A percentile compares a stretch with the other conserved stretches of the same genome.
These are phyloP conservation scores for Oxyria digyna DNA, from an alignment of 148 eudicot genomes.

Conservation along the genomic window DNA sequence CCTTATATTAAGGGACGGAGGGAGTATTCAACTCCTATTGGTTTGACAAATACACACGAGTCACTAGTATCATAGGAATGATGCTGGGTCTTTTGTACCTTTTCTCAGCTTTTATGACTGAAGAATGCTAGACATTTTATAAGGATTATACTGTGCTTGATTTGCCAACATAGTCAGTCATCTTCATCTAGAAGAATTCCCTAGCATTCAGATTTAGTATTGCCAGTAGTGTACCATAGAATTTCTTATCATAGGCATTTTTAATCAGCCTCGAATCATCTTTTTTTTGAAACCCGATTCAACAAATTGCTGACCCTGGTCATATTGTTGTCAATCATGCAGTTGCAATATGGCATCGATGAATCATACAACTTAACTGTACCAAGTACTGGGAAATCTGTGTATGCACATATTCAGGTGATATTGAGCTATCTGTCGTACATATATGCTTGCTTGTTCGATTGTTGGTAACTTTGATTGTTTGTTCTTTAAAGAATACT, in stretches of 20 bases:
- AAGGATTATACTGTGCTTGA: too few relatives aligned
- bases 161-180: neutral
- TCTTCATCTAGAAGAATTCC: neutral
- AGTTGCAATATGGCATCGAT: slow-evolving; percentile 60
- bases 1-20: too few relatives aligned
- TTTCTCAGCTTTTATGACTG: neutral
- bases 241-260: neutral
- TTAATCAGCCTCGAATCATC: neutral
- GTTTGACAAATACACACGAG: too few relatives aligned
- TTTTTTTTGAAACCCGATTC: neutral
- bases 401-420: slow-evolving; percentile 58
- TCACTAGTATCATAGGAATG: neutral
- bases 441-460: neutral
- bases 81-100: neutral
- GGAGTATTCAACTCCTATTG: too few relatives aligned
- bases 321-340: slow-evolving; percentile 20
- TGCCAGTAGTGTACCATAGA: neutral
- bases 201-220: neutral
- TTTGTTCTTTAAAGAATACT: too few relatives aligned
- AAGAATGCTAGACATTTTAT: too few relatives aligned
- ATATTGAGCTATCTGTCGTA: neutral
- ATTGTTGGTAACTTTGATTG: too few relatives aligned
- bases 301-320: slow-evolving; percentile 7
- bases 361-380: slow-evolving; percentile 66
- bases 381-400: slow-evolving; percentile 35